phyloP scores from a whole-genome alignment of 495 filamentous ascomycete genomes.

The Aspergillus wentii region DNA sequence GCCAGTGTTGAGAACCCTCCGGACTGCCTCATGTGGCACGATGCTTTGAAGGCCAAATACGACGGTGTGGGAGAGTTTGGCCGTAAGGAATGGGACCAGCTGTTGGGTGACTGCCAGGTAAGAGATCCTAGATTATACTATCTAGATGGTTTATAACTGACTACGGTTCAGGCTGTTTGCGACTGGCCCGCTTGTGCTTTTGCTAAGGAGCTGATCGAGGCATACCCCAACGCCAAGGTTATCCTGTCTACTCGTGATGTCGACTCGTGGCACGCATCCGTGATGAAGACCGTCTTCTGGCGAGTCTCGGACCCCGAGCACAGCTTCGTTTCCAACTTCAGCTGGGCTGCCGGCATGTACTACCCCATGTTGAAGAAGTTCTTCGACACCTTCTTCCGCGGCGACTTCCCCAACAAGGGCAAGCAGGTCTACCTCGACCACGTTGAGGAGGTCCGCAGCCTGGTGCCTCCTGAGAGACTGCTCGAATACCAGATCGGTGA shows the following conservation, averaged over 20 bases:
- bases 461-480: slow-evolving; percentile 44
- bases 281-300: slow-evolving; percentile 51
- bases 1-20: slow-evolving; percentile 56
- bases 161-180: slow-evolving; percentile 44
- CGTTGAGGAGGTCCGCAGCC: slow-evolving; percentile 38
- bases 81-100: slow-evolving; percentile 61
- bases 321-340: slow-evolving; percentile 45
- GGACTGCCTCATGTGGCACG: slow-evolving; percentile 58
- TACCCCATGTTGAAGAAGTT: slow-evolving; percentile 57
- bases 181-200: slow-evolving; percentile 65
- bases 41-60: slow-evolving; percentile 62
- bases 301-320: slow-evolving; percentile 52
- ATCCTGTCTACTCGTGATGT: slow-evolving; percentile 59
- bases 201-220: slow-evolving; percentile 61
- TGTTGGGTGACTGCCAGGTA: slow-evolving; percentile 58
- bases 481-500: slow-evolving; percentile 62
- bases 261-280: slow-evolving; percentile 53
- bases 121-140: slow-evolving; percentile 1
- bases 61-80: slow-evolving; percentile 56
- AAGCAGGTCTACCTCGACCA: slow-evolving; percentile 47
- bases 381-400: slow-evolving; percentile 52
- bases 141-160: slow-evolving; percentile 9
- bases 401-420: slow-evolving; percentile 46
- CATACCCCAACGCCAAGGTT: slow-evolving; percentile 67
- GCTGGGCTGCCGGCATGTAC: slow-evolving; percentile 55